Conservation (phyloP, 1,139 yeast species). For the Debaryomyces sp. region DNA sequence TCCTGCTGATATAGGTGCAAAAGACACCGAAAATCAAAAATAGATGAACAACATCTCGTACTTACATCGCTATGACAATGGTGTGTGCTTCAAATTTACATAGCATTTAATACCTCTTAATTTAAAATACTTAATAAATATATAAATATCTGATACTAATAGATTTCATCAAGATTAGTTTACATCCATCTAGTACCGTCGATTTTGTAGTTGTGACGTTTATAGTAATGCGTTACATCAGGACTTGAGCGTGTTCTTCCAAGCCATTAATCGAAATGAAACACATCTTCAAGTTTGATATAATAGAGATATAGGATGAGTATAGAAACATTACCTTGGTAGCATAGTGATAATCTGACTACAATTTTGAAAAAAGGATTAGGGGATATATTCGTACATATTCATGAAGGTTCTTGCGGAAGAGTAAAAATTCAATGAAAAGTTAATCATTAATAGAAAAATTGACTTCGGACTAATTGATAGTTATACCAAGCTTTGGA, state of each 20-base stretch:
- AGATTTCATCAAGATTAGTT: not conserved
- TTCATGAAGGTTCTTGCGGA: not conserved
- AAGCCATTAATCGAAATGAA: no score
- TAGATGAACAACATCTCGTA: not conserved
- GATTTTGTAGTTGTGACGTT: no score
- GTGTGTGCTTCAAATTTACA: not conserved
- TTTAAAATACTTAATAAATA: not conserved
- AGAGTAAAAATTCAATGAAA: not conserved
- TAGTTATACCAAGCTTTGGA: slow-evolving; percentile 17
- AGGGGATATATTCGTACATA: not conserved
- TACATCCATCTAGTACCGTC: not conserved
- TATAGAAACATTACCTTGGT: no score
- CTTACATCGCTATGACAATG: not conserved
- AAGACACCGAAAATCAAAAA: slow-evolving; percentile 15
- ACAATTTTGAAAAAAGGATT: not conserved
- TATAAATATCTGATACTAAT: not conserved
- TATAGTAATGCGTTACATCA: no score
- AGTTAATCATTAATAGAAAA: not conserved
- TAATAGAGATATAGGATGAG: no score
- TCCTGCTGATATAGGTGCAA: slow-evolving; percentile 30
- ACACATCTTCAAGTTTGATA: no score
- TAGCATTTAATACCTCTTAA: not conserved
- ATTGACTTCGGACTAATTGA: not conserved
- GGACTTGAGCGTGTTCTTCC: no score
- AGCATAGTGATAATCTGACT: not conserved